Base-by-base conservation (phyloP, 148 eudicot species). In the Camellia lanceoleosa region DNA sequence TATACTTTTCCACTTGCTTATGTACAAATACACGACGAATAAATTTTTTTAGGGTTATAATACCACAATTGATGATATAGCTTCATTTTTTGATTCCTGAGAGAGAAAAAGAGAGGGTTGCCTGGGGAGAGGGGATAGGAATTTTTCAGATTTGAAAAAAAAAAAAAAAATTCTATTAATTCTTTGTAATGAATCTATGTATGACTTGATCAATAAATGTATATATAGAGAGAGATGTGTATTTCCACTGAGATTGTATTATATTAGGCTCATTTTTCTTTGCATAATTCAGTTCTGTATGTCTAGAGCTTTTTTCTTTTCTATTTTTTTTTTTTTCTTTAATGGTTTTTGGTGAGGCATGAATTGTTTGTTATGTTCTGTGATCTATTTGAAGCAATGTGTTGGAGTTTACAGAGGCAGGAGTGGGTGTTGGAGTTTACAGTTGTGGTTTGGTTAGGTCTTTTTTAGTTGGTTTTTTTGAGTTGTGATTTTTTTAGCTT, bases 101-200 rank as follows among this genome's bases (percentile, higher is more conserved):
- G 23, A 38, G 4, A 15, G 74, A 15, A 14, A 20, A 18, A 3
- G 15, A 2, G 75, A 12, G 73, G 42, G 79, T 14, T 5, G 73
- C 49, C 3, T 2, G 55, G 42, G 5, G 5, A 5, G 0, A 23
- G 41, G 47, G 6, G 44, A 3, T 66, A 51, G 62, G 72, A 52
- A 58, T 41, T 52, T 19, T 64, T 15, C 59, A 5, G 42, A 51
- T 13, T n/a, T 42, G 38, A 30, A 30, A 30, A 1, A 30, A 30
- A 30, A 30, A 30, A 1, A 30, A 30, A 30, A 30, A 30, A 0
- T 74, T 23, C 10, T 23, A 19, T 82, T 82, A 67, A 82, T 82
- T 82, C 81, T 82, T 82, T 82, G 80, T 77, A 62, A 23, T 63
- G 60, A 71, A 58, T n/a, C 71, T 42, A 59, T 43, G 64, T 68